Base-by-base conservation (phyloP, 345 rosid species). In the Lumnitzera racemosa region DNA sequence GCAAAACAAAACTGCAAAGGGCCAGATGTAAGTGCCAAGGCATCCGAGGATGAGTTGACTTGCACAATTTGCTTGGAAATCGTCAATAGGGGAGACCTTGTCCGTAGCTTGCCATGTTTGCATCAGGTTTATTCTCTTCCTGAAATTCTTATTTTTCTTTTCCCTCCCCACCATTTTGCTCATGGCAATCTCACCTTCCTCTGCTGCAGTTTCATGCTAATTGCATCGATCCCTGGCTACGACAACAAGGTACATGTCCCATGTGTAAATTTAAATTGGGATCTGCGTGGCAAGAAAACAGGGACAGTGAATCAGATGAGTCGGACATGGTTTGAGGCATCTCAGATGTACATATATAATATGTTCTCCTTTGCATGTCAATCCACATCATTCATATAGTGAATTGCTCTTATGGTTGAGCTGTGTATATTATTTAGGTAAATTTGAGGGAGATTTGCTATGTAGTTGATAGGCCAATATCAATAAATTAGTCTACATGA, bases 31-130 rank as follows among this genome's bases (percentile, higher is more conserved):
- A 61, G 57, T 61, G 27, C 24, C 47, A 79, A 71, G 67, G 43
- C 78, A 61, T 62, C 69, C 27, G 87, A 81, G 61, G 85, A 86
- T 74, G 89, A 78, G 52, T 60, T 83, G 62, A 79, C 89, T 17
- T 86, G 92, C 75, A 77, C 83, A 47, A 79, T 83, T 56, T 83
- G 89, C 73, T 81, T 86, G 83, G 92, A 86, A 70, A 86, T 75
- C 72, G 89, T 86, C 47, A 76, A 76, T 67, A 25, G 68, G 13
- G 92, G 83, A 16, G 89, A 86, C 69, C 76, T 86, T 66, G 79
- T 86, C 49, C 83, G 92, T 16, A 81, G 92, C 75, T 70, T 86
- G 67, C 92, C 87, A 56, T 86, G 89, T 67, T 77, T 81, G 71
- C 92, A 83, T 70, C 92, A 83, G 88, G 92, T 86, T 54, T 62